phyloP scores from a whole-genome alignment of 2,329 filamentous ascomycete species.

The Leptographium radiaticola region DNA sequence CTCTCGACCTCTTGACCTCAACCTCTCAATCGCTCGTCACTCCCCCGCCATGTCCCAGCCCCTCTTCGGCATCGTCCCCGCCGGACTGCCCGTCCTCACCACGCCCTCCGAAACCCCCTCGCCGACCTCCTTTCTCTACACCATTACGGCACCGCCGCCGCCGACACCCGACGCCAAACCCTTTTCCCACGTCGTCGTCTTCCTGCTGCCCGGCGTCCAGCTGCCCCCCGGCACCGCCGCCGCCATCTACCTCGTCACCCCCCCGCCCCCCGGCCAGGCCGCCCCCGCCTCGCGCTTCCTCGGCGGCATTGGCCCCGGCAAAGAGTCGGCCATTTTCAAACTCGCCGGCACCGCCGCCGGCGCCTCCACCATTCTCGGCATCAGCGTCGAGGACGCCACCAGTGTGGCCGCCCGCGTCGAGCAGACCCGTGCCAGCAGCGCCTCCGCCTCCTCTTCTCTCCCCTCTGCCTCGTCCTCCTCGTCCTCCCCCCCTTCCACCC shows the following conservation, averaged over 20 bases:
- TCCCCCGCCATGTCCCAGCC: slow-evolving; percentile 26
- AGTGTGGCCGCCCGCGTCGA: slow-evolving; percentile 60
- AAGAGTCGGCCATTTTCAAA: slow-evolving; percentile 86
- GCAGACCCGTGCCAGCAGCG: slow-evolving; percentile 29
- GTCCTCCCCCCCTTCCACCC: slow-evolving; percentile 32
- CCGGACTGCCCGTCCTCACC: slow-evolving; percentile 44
- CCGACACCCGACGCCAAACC: slow-evolving; percentile 22
- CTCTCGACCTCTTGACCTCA: neutral
- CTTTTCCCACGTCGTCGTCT: slow-evolving; percentile 78
- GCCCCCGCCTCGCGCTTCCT: slow-evolving; percentile 47
- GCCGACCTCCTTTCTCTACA: slow-evolving; percentile 43
- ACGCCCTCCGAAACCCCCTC: slow-evolving; percentile 39
- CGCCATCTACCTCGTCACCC: slow-evolving; percentile 71
- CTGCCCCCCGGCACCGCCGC: slow-evolving; percentile 69
- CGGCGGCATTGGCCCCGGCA: slow-evolving; percentile 78
- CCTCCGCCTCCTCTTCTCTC: neutral
- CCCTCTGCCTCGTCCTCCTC: neutral
- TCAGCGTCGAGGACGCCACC: slow-evolving; percentile 65
- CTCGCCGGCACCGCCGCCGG: slow-evolving; percentile 29
- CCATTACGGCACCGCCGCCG: slow-evolving; percentile 23
- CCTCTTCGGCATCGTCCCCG: slow-evolving; percentile 47
- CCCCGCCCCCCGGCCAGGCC: slow-evolving; percentile 21
- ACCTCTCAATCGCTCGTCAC: neutral
- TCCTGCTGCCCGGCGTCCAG: slow-evolving; percentile 65
- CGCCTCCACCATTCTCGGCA: slow-evolving; percentile 48